Base-by-base conservation (phyloP, 176 grass and related monocot species). In the Panicum miliaceum region DNA sequence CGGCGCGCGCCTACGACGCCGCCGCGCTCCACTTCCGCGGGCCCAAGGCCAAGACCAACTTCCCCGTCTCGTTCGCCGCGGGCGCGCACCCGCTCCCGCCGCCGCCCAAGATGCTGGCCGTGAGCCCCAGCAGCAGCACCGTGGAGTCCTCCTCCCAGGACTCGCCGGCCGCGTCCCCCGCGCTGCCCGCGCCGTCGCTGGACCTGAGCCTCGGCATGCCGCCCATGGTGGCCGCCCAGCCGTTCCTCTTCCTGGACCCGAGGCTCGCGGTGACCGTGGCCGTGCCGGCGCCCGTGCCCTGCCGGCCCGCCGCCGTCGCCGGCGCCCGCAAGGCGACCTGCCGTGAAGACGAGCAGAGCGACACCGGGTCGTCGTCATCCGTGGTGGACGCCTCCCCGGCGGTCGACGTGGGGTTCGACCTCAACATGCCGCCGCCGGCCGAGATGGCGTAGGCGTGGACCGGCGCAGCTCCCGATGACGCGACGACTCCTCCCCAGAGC, bases 11-110 rank as follows among this genome's bases (percentile, higher is more conserved):
- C 16, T 98, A 98, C 79, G 93, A 98, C 80, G 65, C 74, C 25
- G 93, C 96, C 12, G 90, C 96, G 58, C 81, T 95, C 85, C 92
- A 90, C 84, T 94, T 95, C 79, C 92, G 93, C 35, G 96, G 96
- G 53, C 58, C 90, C 48, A 95, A 95, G 84, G 93, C 93, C 68
- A 95, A 92, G 88, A 95, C 88, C 26, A 95, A 95, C 83, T 95
- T 95, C 71, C 90, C 93, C 16, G 79, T 90, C 71, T 29, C 68
- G 68, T 70, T 76, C 66, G 64, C 75, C 19, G n/a, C 76, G 25
- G 57, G 12, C 62, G 32, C 77, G 34, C 18, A 18, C 64, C 48
- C 71, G 23, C 50, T n/a, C n/a, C n/a, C 14, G 6, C 84, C 66
- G 19, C 76, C 63, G 18, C 76, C 77, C 41, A 79, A 86, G 84